Evolutionary conservation across 169 alveolate genomes (phyloP).

Genomic region (Plasmodium reichenowi): DNA sequence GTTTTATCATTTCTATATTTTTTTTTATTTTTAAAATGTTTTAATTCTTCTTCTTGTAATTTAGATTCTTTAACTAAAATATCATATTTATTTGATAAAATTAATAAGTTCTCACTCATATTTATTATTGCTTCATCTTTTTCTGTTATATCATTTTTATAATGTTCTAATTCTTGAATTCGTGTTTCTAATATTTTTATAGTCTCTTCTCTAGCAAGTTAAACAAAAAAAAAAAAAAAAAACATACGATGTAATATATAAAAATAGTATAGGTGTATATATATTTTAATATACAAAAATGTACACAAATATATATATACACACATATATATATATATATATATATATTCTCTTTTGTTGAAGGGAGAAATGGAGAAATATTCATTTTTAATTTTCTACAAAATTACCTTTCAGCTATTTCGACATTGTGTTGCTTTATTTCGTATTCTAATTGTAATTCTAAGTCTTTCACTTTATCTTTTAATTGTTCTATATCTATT

Average conservation of each 20-base stretch:
- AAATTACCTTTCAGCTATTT: constrained; percentile 54
- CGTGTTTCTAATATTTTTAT: constrained; percentile 39
- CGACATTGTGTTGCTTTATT: constrained; percentile 63
- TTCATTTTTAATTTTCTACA: too few species aligned
- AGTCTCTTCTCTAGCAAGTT: constrained; percentile 30
- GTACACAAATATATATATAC: not conserved
- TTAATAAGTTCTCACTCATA: constrained; percentile 54
- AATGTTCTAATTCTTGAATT: constrained; percentile 25
- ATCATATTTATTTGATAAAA: constrained; percentile 59
- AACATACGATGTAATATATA: not conserved
- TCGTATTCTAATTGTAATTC: constrained; percentile 71
- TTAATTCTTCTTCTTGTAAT: constrained; percentile 71
- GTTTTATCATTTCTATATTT: constrained; percentile 64
- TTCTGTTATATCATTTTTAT: constrained; percentile 35
- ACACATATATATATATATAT: not conserved
- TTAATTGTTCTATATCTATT: constrained; percentile 15
- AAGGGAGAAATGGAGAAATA: too few species aligned
- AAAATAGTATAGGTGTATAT: too few species aligned
- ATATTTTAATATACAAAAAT: too few species aligned
- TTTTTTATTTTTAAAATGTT: constrained; percentile 70
- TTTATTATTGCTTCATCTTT: constrained; percentile 58
- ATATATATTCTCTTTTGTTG: not conserved
- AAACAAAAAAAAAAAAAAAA: not conserved
- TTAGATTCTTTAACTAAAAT: constrained; percentile 56
- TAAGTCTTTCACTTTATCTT: constrained; percentile 54